These are phyloP conservation scores for Grosmannia huntii DNA, from an alignment of 2,329 filamentous ascomycete genomes.

Conservation along the genomic window DNA sequence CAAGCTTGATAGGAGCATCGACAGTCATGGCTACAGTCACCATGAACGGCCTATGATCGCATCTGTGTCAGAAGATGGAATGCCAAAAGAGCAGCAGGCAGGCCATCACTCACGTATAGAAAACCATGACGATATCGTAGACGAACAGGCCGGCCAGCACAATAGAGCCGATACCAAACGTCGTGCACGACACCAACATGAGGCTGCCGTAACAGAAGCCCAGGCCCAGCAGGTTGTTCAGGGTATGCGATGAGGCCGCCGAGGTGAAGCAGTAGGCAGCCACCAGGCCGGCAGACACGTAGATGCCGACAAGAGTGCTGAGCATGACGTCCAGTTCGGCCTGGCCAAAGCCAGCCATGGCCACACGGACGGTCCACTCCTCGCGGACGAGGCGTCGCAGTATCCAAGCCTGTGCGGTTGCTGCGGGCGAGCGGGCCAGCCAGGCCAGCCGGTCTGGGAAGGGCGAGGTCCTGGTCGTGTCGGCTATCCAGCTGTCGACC, in stretches of 20 bases:
- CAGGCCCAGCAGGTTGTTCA: slow-evolving; percentile 80
- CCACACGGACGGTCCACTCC: slow-evolving; percentile 36
- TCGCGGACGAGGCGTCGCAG: slow-evolving; percentile 35
- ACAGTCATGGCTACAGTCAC: slow-evolving; percentile 76
- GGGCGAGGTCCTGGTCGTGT: slow-evolving; percentile 23
- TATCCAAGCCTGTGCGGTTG: slow-evolving; percentile 30
- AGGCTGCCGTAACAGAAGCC: slow-evolving; percentile 76
- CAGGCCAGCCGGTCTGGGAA: slow-evolving; percentile 25
- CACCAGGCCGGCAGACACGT: slow-evolving; percentile 40
- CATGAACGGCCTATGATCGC: slow-evolving; percentile 56
- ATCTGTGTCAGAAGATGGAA: neutral
- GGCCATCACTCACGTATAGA: slow-evolving; percentile 53
- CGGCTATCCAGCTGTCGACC: slow-evolving; percentile 14
- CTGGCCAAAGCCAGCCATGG: slow-evolving; percentile 36
- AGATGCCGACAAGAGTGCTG: slow-evolving; percentile 41
- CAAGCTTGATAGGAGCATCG: slow-evolving; percentile 85
- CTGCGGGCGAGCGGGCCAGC: slow-evolving; percentile 14
- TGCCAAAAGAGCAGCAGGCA: neutral
- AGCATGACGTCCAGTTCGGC: slow-evolving; percentile 37
- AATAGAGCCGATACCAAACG: slow-evolving; percentile 67
- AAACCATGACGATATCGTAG: slow-evolving; percentile 91
- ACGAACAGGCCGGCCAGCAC: slow-evolving; percentile 74
- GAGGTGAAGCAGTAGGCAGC: slow-evolving; percentile 55
- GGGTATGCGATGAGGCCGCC: slow-evolving; percentile 23
- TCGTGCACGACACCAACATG: slow-evolving; percentile 77